Conservation (phyloP, 1,139 yeast genomes). For the Hemisphaericaspora xylanilytica region DNA sequence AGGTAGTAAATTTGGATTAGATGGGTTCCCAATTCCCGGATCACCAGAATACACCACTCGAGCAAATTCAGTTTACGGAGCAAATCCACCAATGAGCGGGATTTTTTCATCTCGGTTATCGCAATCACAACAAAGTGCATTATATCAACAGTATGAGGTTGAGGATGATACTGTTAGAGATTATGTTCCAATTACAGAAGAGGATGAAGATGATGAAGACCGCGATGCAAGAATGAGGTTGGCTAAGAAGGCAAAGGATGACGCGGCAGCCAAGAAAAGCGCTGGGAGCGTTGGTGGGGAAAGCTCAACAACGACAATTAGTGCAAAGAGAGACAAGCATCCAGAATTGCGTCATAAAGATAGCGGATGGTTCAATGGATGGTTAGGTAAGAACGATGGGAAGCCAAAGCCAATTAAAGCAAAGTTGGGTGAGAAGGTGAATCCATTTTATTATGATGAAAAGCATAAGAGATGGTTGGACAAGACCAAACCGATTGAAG, state of each 20-base stretch:
- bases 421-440: constrained; percentile 76
- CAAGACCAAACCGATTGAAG: constrained; percentile 66
- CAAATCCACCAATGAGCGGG: constrained; percentile 22
- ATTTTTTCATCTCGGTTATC: constrained; percentile 40
- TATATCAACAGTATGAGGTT: constrained; percentile 49
- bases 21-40: constrained; percentile 48
- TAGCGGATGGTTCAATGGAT: constrained; percentile 48
- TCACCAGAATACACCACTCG: constrained; percentile 47
- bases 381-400: constrained; percentile 49
- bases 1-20: constrained; percentile 24
- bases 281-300: constrained; percentile 15
- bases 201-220: constrained; percentile 42
- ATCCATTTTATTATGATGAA: constrained; percentile 75
- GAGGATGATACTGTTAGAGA: constrained; percentile 48
- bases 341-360: constrained; percentile 4
- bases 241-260: constrained; percentile 15
- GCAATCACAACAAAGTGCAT: constrained; percentile 46
- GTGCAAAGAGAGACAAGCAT: constrained; percentile 4
- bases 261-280: constrained; percentile 14
- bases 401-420: constrained; percentile 79
- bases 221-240: constrained; percentile 15
- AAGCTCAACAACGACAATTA: constrained; percentile 13
- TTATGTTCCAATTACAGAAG: constrained; percentile 45
- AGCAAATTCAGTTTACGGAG: constrained; percentile 47
- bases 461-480: constrained; percentile 86